These are phyloP conservation scores for Elaeagnus macrophylla DNA, from an alignment of 306 rosid species.

Conservation along the genomic window DNA sequence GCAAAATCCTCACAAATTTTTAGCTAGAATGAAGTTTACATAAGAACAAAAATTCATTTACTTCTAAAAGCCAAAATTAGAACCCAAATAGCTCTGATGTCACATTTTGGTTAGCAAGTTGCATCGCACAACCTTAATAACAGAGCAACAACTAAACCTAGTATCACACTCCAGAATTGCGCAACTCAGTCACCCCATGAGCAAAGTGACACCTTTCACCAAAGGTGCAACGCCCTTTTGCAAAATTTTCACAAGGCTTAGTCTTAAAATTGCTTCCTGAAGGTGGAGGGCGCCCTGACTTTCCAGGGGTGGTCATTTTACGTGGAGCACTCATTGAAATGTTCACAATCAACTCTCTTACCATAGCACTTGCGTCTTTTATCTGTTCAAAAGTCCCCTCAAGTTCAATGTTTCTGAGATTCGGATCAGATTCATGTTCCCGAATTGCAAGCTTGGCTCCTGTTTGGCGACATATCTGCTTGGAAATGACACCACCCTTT, in stretches of 20 bases:
- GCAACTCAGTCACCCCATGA: constrained; percentile 85
- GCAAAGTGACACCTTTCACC: constrained; percentile 98
- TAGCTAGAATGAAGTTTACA: no score
- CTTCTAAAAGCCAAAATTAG: no score
- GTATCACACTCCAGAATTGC: constrained; percentile 40
- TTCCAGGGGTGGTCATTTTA: constrained; percentile 32
- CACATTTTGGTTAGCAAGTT: no score
- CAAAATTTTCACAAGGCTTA: constrained; percentile 78
- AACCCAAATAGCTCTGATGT: no score
- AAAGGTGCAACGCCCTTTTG: constrained; percentile 85
- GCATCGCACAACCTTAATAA: background rate
- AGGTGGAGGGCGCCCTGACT: constrained; percentile 32
- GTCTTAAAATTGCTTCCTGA: constrained; percentile 71
- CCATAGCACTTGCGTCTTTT: constrained; percentile 79
- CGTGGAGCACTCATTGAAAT: constrained; percentile 48
- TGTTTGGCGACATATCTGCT: constrained; percentile 93
- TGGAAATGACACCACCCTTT: constrained; percentile 91
- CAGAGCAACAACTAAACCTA: background rate
- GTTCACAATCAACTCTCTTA: constrained; percentile 58
- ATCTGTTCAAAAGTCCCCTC: constrained; percentile 94
- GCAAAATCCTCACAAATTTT: no score
- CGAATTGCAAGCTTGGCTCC: constrained; percentile 89
- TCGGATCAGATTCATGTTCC: constrained; percentile 77
- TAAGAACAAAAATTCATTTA: no score
- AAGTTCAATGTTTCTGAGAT: constrained; percentile 76